Percentiles rank a stretch among this genome's conserved stretches.
These are phyloP conservation scores for Verticillium klebahnii DNA, from an alignment of 2,329 filamentous ascomycete species.

Conservation along the genomic window DNA sequence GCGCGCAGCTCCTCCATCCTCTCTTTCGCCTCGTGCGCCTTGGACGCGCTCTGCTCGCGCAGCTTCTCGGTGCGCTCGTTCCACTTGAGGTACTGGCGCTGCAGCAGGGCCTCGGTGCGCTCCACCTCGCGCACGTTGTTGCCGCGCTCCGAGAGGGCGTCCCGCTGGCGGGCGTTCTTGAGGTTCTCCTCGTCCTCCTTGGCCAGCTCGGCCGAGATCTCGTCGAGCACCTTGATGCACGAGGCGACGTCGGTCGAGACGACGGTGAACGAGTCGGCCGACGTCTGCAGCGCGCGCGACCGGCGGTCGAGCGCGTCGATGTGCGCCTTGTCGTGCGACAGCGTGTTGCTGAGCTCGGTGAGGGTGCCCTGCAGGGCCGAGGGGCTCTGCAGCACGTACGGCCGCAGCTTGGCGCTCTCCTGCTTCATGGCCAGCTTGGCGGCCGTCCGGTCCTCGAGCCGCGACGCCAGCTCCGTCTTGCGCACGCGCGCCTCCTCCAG, in stretches of 20 bases:
- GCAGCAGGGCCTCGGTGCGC: conserved; percentile 75
- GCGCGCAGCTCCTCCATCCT: conserved; percentile 86
- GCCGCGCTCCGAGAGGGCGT: conserved; percentile 80
- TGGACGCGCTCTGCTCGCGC: conserved; percentile 72
- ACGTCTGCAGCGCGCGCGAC: conserved; percentile 86
- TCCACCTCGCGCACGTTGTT: conserved; percentile 92
- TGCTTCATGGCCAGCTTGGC: conserved; percentile 68
- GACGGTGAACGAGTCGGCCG: conserved; percentile 80
- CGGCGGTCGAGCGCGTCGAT: conserved; percentile 86
- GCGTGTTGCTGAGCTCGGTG: conserved; percentile 73
- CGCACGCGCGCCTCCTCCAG: conserved; percentile 79
- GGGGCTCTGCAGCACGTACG: conserved; percentile 88
- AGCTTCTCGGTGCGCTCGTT: conserved; percentile 81
- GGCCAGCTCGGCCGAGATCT: conserved; percentile 75
- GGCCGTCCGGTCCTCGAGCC: conserved; percentile 68
- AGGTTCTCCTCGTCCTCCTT: conserved; percentile 90
- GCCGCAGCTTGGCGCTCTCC: conserved; percentile 83
- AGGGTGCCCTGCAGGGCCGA: conserved; percentile 77
- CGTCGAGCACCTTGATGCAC: conserved; percentile 84
- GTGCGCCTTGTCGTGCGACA: conserved; percentile 73
- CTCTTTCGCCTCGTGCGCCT: conserved; percentile 74
- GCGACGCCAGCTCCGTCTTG: conserved; percentile 68
- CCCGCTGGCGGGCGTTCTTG: conserved; percentile 74
- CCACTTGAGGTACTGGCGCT: conserved; percentile 81
- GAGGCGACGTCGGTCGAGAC: conserved; percentile 81